Evolutionary conservation across 2,329 filamentous ascomycete genomes (phyloP).

Genomic region (Aphanoascus verrucosus): DNA sequence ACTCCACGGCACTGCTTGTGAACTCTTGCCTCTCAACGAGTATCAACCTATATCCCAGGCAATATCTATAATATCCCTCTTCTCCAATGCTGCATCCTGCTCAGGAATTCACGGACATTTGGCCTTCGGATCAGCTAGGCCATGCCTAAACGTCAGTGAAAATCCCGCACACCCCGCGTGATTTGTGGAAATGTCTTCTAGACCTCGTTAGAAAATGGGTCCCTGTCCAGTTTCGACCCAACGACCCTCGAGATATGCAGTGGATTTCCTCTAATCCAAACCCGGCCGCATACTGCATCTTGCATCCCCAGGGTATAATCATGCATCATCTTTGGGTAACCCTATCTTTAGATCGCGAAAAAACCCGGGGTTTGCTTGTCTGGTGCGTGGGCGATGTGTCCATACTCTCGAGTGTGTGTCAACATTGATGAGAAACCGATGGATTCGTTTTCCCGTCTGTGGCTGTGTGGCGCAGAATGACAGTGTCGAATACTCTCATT

Average conservation of each 20-base stretch:
- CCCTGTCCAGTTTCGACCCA: background rate
- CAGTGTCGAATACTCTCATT: background rate
- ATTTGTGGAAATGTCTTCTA: background rate
- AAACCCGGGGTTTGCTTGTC: background rate
- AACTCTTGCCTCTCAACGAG: background rate
- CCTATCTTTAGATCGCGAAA: background rate
- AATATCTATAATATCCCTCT: too few relatives aligned
- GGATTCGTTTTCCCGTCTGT: background rate
- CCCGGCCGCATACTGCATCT: background rate
- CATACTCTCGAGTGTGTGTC: background rate
- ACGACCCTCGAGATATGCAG: background rate
- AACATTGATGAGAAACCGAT: background rate
- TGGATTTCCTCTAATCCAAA: background rate
- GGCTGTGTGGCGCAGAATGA: background rate
- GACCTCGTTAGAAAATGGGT: background rate
- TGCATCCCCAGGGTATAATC: background rate
- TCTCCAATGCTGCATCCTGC: background rate
- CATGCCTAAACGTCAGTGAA: background rate
- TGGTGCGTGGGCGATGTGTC: background rate
- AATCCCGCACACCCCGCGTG: background rate
- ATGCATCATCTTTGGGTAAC: background rate
- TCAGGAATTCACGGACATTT: background rate
- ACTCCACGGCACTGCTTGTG: background rate
- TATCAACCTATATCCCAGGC: background rate
- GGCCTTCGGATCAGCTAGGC: background rate